A percentile compares a stretch with the other conserved stretches of the same genome.
Evolutionary conservation across 495 filamentous ascomycete genomes (phyloP).

Genomic region (Rhizodiscina lignyota): DNA sequence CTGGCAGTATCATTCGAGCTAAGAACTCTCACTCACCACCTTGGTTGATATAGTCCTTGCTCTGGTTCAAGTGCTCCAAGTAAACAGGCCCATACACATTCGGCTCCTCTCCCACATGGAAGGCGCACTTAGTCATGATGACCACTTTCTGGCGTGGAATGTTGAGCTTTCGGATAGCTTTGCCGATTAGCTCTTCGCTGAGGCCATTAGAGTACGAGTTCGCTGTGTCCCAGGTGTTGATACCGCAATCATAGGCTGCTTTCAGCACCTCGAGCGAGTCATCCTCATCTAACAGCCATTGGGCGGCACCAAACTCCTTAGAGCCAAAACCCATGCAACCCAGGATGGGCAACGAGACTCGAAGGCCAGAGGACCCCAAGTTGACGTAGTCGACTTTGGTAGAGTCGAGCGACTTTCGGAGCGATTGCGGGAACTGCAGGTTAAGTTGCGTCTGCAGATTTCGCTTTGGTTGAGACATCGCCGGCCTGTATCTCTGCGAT

Average conservation of each 20-base stretch:
- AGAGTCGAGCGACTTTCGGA: conserved; percentile 8
- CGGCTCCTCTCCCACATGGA: conserved; percentile 32
- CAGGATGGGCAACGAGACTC: conserved; percentile 48
- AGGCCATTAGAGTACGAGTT: conserved; percentile 34
- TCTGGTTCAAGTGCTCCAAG: conserved; percentile 5
- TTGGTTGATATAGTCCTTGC: conserved; percentile 31
- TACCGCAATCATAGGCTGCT: conserved; percentile 45
- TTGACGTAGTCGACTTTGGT: conserved; percentile 24
- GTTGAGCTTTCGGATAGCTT: conserved; percentile 56
- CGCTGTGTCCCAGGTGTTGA: conserved; percentile 37
- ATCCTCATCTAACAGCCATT: conserved; percentile 2
- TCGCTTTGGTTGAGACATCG: too few relatives aligned
- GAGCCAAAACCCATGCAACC: conserved; percentile 53
- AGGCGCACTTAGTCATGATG: conserved; percentile 64
- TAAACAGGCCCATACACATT: not conserved
- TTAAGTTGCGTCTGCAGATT: too few relatives aligned
- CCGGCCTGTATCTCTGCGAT: too few relatives aligned
- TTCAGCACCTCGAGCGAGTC: conserved; percentile 40
- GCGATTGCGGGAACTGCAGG: too few relatives aligned
- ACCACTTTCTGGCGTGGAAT: conserved; percentile 65
- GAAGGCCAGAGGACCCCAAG: conserved; percentile 39
- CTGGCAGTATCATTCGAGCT: too few relatives aligned
- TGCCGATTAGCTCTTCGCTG: conserved; percentile 58
- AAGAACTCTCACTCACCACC: too few relatives aligned
- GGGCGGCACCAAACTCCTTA: conserved; percentile 29